Percentiles rank a stretch among this genome's conserved stretches.
phyloP scores from a whole-genome alignment of 1,284 basidiomycete genomes.

The Cryptococcus depauperatus region DNA sequence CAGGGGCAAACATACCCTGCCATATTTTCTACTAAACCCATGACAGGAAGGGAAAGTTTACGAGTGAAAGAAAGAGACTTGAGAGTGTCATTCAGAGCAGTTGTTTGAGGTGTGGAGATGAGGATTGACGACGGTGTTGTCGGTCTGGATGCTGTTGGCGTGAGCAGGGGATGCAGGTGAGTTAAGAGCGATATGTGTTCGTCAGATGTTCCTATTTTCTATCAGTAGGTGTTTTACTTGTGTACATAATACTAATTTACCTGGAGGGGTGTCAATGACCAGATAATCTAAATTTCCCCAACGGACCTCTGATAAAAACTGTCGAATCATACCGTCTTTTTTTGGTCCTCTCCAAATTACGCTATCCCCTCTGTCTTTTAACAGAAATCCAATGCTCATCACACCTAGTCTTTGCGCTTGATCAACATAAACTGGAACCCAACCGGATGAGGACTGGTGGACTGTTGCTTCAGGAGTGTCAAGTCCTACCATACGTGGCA shows the following conservation, averaged over 20 bases:
- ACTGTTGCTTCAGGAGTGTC: conserved; percentile 58
- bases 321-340: conserved; percentile 99
- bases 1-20: conserved; percentile 96
- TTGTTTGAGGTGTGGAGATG: conserved; percentile 95
- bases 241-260: conserved; percentile 48
- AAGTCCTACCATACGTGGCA: conserved; percentile 94
- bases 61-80: conserved; percentile 94
- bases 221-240: not conserved
- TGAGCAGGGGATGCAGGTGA: conserved; percentile 77
- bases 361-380: conserved; percentile 81
- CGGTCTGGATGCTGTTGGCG: conserved; percentile 46
- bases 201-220: conserved; percentile 76
- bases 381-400: conserved; percentile 94
- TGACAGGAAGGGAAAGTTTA: conserved; percentile 74
- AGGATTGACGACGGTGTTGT: conserved; percentile 65
- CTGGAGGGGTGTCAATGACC: conserved; percentile 94
- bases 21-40: conserved; percentile 98
- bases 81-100: conserved; percentile 88
- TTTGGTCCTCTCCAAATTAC: conserved; percentile 99
- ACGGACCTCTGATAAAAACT: conserved; percentile 90
- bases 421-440: conserved; percentile 96
- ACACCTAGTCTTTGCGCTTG: conserved; percentile 66
- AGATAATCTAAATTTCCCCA: conserved; percentile 97
- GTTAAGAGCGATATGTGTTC: conserved; percentile 95
- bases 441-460: conserved; percentile 88